phyloP scores from a whole-genome alignment of 352 stramenopile species.

The Globisporangium sylvaticum region DNA sequence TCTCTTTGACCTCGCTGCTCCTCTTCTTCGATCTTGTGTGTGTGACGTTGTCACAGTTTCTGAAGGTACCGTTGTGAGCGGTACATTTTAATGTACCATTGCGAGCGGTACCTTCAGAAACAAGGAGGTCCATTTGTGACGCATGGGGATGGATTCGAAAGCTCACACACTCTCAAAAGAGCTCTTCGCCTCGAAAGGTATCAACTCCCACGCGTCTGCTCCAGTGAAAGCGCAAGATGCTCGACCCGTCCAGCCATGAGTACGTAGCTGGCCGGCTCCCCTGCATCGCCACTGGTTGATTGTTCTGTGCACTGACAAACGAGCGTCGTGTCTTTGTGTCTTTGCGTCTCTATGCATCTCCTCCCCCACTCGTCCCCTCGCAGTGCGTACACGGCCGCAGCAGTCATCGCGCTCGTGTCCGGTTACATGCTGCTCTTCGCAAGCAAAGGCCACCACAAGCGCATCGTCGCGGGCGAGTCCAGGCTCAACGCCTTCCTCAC shows the following conservation, averaged over 20 bases:
- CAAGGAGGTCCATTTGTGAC: neutral
- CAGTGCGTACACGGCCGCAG: constrained; percentile 6
- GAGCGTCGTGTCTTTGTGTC: neutral
- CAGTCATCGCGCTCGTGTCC: constrained; percentile 8
- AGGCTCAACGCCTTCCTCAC: constrained; percentile 13
- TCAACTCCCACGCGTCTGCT: neutral
- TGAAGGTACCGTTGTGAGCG: too few species aligned
- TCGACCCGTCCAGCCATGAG: constrained; percentile 8
- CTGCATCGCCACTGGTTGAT: neutral
- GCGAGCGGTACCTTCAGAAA: neutral
- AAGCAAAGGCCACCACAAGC: constrained; percentile 5
- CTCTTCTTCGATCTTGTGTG: too few species aligned
- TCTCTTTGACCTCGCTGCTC: too few species aligned
- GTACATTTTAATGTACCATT: too few species aligned
- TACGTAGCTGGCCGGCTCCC: neutral
- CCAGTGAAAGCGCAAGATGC: constrained; percentile 3
- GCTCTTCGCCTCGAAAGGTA: neutral
- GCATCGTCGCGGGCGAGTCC: constrained; percentile 16
- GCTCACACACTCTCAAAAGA: neutral
- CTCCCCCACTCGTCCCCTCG: neutral
- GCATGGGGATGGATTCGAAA: constrained; percentile 3
- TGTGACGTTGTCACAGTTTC: too few species aligned
- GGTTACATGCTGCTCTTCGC: constrained; percentile 6
- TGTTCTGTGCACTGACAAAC: neutral
- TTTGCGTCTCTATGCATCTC: neutral